Percentiles rank a stretch among this genome's conserved stretches.
phyloP scores from a whole-genome alignment of 805 yeast genomes.

The Schwanniomyces polymorphus region DNA sequence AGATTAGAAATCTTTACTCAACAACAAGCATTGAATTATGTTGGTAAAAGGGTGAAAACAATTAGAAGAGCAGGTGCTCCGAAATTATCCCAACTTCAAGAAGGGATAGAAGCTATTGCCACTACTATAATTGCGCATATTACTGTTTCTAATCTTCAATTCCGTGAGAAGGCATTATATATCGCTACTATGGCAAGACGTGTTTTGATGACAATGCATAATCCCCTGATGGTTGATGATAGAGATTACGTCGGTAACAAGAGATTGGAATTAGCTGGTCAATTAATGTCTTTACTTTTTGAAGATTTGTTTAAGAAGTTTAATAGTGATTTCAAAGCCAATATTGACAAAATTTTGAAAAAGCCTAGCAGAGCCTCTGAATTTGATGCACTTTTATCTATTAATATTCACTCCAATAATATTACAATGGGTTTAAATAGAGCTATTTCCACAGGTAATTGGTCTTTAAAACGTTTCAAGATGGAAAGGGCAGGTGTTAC shows the following conservation, averaged over 20 bases:
- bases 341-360: slow-evolving; percentile 88
- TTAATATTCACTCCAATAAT: slow-evolving; percentile 88
- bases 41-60: slow-evolving; percentile 90
- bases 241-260: slow-evolving; percentile 98
- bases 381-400: slow-evolving; percentile 87
- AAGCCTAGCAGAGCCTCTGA: slow-evolving; percentile 94
- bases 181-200: slow-evolving; percentile 96
- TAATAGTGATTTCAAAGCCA: slow-evolving; percentile 90
- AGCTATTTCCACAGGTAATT: slow-evolving; percentile 97
- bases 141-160: slow-evolving; percentile 79
- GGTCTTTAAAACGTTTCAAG: slow-evolving; percentile 98
- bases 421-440: slow-evolving; percentile 93
- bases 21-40: slow-evolving; percentile 87
- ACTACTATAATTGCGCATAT: slow-evolving; percentile 96
- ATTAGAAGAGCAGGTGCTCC: slow-evolving; percentile 85
- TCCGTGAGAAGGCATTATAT: slow-evolving; percentile 91
- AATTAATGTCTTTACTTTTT: slow-evolving; percentile 88
- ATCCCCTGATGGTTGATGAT: slow-evolving; percentile 95
- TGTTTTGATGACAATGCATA: slow-evolving; percentile 92
- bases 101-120: slow-evolving; percentile 95
- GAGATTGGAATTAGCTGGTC: slow-evolving; percentile 96
- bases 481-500: slow-evolving; percentile 99
- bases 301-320: slow-evolving; percentile 97
- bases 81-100: slow-evolving; percentile 77
- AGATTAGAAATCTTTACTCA: slow-evolving; percentile 84